Conservation (phyloP, 1,139 yeast species). For the Blastobotrys malaysiensis region DNA sequence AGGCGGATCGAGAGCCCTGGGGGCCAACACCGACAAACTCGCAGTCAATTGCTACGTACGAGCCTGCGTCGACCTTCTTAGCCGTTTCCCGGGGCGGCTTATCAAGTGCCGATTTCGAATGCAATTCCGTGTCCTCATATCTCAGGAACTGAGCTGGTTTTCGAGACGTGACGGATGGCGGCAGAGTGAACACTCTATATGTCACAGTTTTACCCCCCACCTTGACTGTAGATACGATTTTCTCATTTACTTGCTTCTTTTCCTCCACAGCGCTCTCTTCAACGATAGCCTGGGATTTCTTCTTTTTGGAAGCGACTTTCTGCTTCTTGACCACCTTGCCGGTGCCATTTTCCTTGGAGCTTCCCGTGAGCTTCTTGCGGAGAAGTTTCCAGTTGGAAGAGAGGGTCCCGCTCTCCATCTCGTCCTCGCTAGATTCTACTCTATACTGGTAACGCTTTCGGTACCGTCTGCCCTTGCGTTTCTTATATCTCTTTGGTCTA, state of each 20-base stretch:
- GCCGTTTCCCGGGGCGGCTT: neutral
- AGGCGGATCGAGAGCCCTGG: conserved; percentile 59
- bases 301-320: conserved; percentile 1
- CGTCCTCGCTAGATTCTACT: neutral
- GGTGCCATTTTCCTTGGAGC: neutral
- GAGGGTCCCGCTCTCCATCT: conserved; percentile 7
- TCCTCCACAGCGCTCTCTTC: neutral
- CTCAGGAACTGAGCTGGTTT: neutral
- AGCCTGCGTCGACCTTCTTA: conserved; percentile 41
- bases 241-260: neutral
- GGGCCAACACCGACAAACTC: conserved; percentile 91
- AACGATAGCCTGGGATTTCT: neutral
- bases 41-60: conserved; percentile 79
- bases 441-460: neutral
- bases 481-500: too few species aligned
- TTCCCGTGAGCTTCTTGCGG: conserved; percentile 15
- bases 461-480: neutral
- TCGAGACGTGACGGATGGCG: neutral
- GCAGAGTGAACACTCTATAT: neutral
- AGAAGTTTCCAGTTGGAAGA: conserved; percentile 23
- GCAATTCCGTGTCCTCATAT: neutral
- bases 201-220: neutral
- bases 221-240: neutral
- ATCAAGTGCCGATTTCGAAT: neutral
- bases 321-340: conserved; percentile 1